Percentiles rank a stretch among this genome's conserved stretches.
Evolutionary conservation across 768 basidiomycete species (phyloP).

Genomic region (Phallus indusiatus): DNA sequence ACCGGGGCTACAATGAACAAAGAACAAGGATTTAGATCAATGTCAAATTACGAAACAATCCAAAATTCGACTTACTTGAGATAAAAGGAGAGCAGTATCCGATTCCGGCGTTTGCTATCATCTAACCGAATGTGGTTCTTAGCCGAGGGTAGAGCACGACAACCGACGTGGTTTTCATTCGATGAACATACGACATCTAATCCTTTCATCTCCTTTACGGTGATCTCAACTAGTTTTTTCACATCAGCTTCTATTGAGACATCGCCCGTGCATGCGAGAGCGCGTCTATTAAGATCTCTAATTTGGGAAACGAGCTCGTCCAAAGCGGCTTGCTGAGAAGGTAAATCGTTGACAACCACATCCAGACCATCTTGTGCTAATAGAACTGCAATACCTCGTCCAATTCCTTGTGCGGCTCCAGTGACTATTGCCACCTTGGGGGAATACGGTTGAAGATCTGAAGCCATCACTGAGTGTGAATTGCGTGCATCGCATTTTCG

Average conservation of each 20-base stretch:
- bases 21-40: background rate
- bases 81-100: background rate
- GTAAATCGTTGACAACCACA: conserved; percentile 21
- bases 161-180: background rate
- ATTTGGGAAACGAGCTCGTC: conserved; percentile 21
- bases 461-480: background rate
- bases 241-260: conserved; percentile 24
- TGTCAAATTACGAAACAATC: background rate
- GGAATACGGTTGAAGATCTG: background rate
- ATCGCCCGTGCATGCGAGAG: conserved; percentile 18
- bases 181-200: conserved; percentile 23
- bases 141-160: too few relatives aligned
- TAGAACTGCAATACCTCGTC: conserved; percentile 17
- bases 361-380: conserved; percentile 18
- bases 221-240: conserved; percentile 18
- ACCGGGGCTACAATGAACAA: conserved; percentile 19
- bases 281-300: conserved; percentile 14
- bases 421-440: conserved; percentile 20
- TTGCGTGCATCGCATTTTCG: too few relatives aligned
- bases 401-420: conserved; percentile 20
- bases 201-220: conserved; percentile 18
- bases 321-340: conserved; percentile 9
- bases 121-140: background rate
- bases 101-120: conserved; percentile 20
- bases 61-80: conserved; percentile 1